Conservation (phyloP, 2,329 filamentous ascomycete genomes). For the Colletotrichum limetticola region DNA sequence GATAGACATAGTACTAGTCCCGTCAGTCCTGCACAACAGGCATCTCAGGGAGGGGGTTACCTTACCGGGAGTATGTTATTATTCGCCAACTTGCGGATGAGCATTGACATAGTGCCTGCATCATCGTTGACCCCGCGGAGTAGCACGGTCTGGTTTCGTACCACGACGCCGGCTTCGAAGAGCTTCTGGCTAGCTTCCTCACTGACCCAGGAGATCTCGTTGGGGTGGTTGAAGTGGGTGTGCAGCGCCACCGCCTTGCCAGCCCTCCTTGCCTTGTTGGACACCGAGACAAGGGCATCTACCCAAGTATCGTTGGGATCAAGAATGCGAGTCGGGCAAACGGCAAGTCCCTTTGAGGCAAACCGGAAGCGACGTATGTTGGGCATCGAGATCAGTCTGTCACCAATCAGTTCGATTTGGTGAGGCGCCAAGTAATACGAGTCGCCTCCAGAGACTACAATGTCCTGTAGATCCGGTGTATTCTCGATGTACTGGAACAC, state of each 20-base stretch:
- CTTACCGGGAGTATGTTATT: conserved; percentile 67
- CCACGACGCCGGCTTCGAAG: conserved; percentile 60
- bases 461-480: conserved; percentile 61
- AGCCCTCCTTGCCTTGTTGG: conserved; percentile 58
- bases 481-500: conserved; percentile 67
- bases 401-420: conserved; percentile 63
- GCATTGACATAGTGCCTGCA: conserved; percentile 59
- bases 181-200: conserved; percentile 60
- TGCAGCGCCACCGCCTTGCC: conserved; percentile 72
- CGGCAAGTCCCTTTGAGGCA: conserved; percentile 70
- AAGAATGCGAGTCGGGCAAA: conserved; percentile 66
- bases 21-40: not conserved
- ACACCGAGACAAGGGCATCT: conserved; percentile 60
- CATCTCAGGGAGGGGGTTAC: not conserved
- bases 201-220: conserved; percentile 71
- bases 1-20: conserved; percentile 71
- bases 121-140: conserved; percentile 69
- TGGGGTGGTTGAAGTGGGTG: conserved; percentile 73
- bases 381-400: conserved; percentile 64
- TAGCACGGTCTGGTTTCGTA: conserved; percentile 69
- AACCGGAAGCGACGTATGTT: conserved; percentile 70
- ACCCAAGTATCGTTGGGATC: conserved; percentile 65
- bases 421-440: conserved; percentile 66
- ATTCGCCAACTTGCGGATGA: conserved; percentile 65
- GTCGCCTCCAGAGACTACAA: conserved; percentile 73